Conservation (phyloP, 441 rosid species). For the Arabidopsis hybrid region DNA sequence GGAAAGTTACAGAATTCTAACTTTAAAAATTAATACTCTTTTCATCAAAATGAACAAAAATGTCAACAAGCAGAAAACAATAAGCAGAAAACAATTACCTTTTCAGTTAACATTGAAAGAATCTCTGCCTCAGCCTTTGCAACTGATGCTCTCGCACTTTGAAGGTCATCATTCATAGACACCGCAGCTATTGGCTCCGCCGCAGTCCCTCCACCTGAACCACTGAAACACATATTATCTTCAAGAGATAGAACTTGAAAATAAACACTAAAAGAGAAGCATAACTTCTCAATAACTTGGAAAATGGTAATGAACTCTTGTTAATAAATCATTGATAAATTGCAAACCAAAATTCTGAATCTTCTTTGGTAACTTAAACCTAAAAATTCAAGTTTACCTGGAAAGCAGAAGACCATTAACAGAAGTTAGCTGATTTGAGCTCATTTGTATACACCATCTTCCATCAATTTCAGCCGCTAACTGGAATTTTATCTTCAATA, state of each 20-base stretch:
- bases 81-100: slow-evolving; percentile 51
- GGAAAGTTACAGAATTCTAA: slow-evolving; percentile 31
- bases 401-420: slow-evolving; percentile 78
- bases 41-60: no score
- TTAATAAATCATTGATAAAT: neutral
- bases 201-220: slow-evolving; percentile 77
- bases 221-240: slow-evolving; percentile 65
- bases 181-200: slow-evolving; percentile 84
- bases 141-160: slow-evolving; percentile 72
- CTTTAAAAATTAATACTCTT: slow-evolving; percentile 10
- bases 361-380: neutral
- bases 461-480: slow-evolving; percentile 67
- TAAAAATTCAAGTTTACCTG: slow-evolving; percentile 53
- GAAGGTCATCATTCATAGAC: slow-evolving; percentile 87
- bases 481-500: slow-evolving; percentile 49
- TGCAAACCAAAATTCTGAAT: neutral
- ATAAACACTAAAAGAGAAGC: slow-evolving; percentile 10
- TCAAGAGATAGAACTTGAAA: slow-evolving; percentile 41
- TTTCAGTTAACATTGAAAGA: slow-evolving; percentile 76
- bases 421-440: slow-evolving; percentile 56
- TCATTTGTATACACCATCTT: slow-evolving; percentile 86
- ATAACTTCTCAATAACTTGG: slow-evolving; percentile 11
- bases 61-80: no score
- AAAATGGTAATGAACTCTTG: neutral
- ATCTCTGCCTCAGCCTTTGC: slow-evolving; percentile 86